Evolutionary conservation across 176 grass and related monocot genomes (phyloP).

Genomic region (Tillandsia fasciculata): DNA sequence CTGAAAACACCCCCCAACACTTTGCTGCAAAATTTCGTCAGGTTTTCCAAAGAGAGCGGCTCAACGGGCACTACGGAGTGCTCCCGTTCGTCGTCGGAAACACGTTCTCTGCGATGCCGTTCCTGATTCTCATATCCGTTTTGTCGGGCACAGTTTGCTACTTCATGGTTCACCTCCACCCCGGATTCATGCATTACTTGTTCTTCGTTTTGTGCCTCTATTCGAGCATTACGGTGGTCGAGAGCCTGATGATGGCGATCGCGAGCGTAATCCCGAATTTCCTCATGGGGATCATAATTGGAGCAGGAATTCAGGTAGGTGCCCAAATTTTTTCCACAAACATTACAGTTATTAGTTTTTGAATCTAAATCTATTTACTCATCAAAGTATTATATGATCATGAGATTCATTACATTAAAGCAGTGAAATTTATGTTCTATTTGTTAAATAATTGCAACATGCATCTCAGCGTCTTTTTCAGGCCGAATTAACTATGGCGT

Average conservation of each 20-base stretch:
- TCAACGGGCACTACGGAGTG: conserved; percentile 95
- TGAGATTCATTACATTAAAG: no score
- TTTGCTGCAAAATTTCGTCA: conserved; percentile 3
- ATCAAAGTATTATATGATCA: not conserved
- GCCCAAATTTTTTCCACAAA: not conserved
- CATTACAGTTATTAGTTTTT: not conserved
- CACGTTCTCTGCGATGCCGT: conserved; percentile 79
- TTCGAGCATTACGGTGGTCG: conserved; percentile 82
- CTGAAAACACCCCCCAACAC: no score
- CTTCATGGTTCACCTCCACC: conserved; percentile 84
- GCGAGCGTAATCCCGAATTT: conserved; percentile 99
- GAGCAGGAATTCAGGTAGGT: conserved; percentile 91
- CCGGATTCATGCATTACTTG: conserved; percentile 73
- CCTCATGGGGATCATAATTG: conserved; percentile 98
- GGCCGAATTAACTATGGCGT: not conserved
- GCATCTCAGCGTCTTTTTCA: not conserved
- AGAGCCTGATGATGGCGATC: conserved; percentile 99
- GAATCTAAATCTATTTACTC: not conserved
- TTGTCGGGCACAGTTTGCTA: conserved; percentile 85
- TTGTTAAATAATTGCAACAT: no score
- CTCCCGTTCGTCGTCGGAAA: conserved; percentile 85
- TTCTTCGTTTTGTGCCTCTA: conserved; percentile 86
- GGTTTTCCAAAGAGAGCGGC: conserved; percentile 93
- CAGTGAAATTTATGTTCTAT: no score
- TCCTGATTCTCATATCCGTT: conserved; percentile 83